A percentile compares a stretch with the other conserved stretches of the same genome.
Evolutionary conservation across 169 alveolate species (phyloP).

Genomic region (Plasmodium coatneyi): DNA sequence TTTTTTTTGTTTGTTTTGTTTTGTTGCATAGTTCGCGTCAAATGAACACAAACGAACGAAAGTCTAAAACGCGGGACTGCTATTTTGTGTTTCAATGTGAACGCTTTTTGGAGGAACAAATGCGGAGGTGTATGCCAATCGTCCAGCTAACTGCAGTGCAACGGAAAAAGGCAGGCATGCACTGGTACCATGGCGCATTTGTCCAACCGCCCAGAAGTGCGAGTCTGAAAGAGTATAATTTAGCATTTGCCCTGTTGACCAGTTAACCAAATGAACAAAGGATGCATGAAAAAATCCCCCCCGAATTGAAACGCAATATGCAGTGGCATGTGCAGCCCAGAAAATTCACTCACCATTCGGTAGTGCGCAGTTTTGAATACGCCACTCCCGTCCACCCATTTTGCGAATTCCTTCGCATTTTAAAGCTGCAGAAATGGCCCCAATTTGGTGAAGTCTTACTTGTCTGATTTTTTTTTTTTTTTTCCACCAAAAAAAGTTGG

Average conservation of each 20-base stretch:
- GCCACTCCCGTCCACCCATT: neutral
- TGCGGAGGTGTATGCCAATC: neutral
- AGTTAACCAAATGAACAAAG: neutral
- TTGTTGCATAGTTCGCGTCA: neutral
- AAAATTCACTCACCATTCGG: neutral
- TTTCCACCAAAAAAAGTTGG: neutral
- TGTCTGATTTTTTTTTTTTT: slow-evolving; percentile 3
- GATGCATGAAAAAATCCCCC: neutral
- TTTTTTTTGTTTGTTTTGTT: neutral
- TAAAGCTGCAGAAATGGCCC: slow-evolving; percentile 1
- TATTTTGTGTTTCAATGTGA: neutral
- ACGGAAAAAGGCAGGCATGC: neutral
- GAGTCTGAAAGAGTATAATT: neutral
- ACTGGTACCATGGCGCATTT: neutral
- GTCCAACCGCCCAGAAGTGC: neutral
- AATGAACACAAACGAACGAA: neutral
- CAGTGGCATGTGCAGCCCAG: neutral
- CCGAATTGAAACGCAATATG: neutral
- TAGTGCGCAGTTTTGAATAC: neutral
- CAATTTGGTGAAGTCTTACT: neutral
- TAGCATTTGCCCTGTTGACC: neutral
- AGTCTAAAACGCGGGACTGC: neutral
- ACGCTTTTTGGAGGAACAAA: neutral
- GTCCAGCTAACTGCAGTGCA: neutral
- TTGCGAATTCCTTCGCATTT: neutral